phyloP scores from a whole-genome alignment of 176 grass and related monocot species.

The Dendrocalamus sinicus region DNA sequence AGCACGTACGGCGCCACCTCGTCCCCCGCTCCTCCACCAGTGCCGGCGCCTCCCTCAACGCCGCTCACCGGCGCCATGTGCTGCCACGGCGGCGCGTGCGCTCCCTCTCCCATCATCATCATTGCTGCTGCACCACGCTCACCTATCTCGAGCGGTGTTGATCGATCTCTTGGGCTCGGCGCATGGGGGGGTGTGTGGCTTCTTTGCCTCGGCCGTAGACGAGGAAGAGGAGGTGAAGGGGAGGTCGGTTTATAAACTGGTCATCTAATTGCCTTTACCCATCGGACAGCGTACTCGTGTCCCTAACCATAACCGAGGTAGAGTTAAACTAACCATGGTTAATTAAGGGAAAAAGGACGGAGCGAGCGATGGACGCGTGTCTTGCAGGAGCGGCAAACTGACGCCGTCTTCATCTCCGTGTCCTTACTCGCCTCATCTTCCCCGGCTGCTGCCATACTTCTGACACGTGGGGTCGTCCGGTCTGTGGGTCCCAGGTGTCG shows the following conservation, averaged over 20 bases:
- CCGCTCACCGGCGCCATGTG: slow-evolving; percentile 41
- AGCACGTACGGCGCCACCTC: slow-evolving; percentile 53
- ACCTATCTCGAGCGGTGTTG: background rate
- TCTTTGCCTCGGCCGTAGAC: slow-evolving; percentile 11
- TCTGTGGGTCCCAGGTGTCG: background rate
- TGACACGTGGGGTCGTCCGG: background rate
- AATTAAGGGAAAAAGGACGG: background rate
- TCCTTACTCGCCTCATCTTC: background rate
- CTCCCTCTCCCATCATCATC: slow-evolving; percentile 79
- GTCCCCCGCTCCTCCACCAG: slow-evolving; percentile 10
- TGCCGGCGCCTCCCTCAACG: background rate
- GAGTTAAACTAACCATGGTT: slow-evolving; percentile 18
- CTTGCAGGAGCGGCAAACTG: slow-evolving; percentile 40
- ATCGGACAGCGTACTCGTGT: background rate
- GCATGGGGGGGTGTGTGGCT: background rate
- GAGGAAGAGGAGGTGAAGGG: background rate
- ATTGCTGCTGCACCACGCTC: background rate
- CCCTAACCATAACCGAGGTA: background rate
- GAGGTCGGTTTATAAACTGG: slow-evolving; percentile 61
- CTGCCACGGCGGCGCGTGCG: slow-evolving; percentile 69
- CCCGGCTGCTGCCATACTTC: background rate
- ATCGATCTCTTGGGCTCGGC: slow-evolving; percentile 4
- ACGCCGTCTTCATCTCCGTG: slow-evolving; percentile 45
- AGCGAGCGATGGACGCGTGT: background rate
- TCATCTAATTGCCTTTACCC: slow-evolving; percentile 40